Evolutionary conservation across 768 basidiomycete genomes (phyloP), one percentile per base, ranked within the genome.

Genomic region (Rhizopogon sp.): DNA sequence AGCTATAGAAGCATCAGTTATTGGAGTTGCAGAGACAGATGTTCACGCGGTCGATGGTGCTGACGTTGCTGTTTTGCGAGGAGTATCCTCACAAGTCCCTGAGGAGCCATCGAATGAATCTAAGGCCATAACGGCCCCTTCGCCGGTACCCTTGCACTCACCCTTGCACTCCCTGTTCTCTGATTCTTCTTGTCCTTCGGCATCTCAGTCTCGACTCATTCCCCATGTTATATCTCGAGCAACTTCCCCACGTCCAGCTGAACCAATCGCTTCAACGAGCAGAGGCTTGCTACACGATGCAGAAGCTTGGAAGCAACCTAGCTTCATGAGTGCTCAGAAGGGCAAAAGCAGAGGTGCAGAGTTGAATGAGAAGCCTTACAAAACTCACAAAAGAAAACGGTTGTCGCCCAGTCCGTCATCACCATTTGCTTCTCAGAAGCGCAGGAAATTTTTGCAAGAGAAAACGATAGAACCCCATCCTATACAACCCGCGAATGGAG

Each of bases 261-360:
- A 29, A 52, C 16, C 39, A 4, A 20, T 41, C 11, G 31, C n/a
- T 39, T 54, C 55, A 58, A 35, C 47, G 14, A 40, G 37, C 14
- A 17, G 43, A 10, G 31, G 41, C 33, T 52, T 58, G 25, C 45
- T 39, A 40, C 71, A 71, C 39, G 62, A 72, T 46, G 31, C 65
- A 5, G 59, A 56, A 20, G 57, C 69, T 47, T 71, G 70, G 70
- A 66, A 64, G 47, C 53, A 61, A 20, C 70, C 70, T 10, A 71
- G 68, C 45, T 71, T 71, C 53, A 61, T 72, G 50, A 56, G 31
- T 14, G 42, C 25, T 41, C 7, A 17, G 7, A 65, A 61, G 41
- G 56, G 49, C n/a, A 40, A 53, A 52, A 16, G 54, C 20, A 53
- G 39, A 28, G 52, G 39, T 5, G 22, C 14, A 37, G 47, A 54